Evolutionary conservation across 352 stramenopile species (phyloP).

Genomic region (Phytophthora aleatoria): DNA sequence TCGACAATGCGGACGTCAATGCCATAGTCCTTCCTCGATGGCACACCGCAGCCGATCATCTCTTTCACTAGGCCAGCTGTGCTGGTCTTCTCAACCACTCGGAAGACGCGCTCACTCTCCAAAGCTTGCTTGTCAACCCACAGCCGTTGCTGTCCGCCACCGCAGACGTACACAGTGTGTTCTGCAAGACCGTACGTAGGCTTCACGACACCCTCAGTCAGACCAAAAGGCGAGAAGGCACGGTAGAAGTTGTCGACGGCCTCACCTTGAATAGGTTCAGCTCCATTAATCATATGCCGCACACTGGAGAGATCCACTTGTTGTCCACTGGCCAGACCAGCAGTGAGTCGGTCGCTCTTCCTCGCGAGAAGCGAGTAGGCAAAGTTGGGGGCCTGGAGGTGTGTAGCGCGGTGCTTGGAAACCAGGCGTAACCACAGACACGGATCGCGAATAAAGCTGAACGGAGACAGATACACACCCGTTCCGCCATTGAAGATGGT

Average conservation of each 20-base stretch:
- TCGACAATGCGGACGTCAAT: constrained; percentile 96
- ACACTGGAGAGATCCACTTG: constrained; percentile 92
- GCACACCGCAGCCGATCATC: constrained; percentile 95
- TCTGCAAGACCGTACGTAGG: constrained; percentile 99
- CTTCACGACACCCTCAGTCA: constrained; percentile 91
- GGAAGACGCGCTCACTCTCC: constrained; percentile 79
- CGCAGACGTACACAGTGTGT: constrained; percentile 98
- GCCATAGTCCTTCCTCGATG: constrained; percentile 75
- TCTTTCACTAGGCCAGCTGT: constrained; percentile 44
- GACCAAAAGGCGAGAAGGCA: constrained; percentile 89
- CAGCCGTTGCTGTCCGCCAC: constrained; percentile 89
- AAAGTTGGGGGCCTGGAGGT: constrained; percentile 99
- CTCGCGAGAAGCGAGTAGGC: constrained; percentile 95
- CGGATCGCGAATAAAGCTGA: constrained; percentile 97
- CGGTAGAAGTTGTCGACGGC: constrained; percentile 89
- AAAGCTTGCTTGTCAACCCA: constrained; percentile 91
- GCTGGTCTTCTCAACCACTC: constrained; percentile 32
- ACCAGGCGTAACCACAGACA: constrained; percentile 95
- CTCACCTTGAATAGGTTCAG: constrained; percentile 95
- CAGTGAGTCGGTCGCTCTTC: constrained; percentile 86
- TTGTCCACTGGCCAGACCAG: constrained; percentile 23
- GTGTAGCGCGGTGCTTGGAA: constrained; percentile 91
- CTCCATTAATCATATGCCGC: constrained; percentile 98
- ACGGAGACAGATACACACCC: constrained; percentile 97
- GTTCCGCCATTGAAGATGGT: constrained; percentile 87